A percentile compares a stretch with the other conserved stretches of the same genome.
These are phyloP conservation scores for Heliamphora exappendiculata DNA, from an alignment of 148 eudicot genomes.

Conservation along the genomic window DNA sequence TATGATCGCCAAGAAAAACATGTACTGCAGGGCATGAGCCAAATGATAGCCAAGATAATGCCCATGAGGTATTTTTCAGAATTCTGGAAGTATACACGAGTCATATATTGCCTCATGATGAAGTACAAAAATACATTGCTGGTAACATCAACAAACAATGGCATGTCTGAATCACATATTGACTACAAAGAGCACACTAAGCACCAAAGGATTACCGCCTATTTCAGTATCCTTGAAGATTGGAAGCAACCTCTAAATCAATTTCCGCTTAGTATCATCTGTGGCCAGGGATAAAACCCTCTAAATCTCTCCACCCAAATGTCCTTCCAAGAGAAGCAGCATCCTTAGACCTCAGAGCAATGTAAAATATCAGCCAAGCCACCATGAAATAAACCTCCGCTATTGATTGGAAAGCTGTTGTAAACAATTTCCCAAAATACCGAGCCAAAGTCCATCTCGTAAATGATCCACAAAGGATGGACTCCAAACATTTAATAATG, in stretches of 20 bases:
- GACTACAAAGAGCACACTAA: constrained; percentile 19
- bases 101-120: constrained; percentile 25
- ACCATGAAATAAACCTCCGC: constrained; percentile 88
- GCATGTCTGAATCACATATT: constrained; percentile 26
- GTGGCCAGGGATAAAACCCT: constrained; percentile 51
- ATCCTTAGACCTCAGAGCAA: constrained; percentile 57
- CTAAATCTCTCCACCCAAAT: constrained; percentile 78
- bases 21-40: background rate
- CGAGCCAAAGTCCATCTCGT: constrained; percentile 50
- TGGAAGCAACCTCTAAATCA: constrained; percentile 15
- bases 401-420: constrained; percentile 47
- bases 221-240: constrained; percentile 15
- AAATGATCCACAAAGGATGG: constrained; percentile 62
- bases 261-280: constrained; percentile 26
- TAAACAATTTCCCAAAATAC: constrained; percentile 43
- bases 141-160: constrained; percentile 23
- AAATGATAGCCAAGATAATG: constrained; percentile 4
- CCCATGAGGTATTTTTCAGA: constrained; percentile 20
- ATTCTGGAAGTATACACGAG: constrained; percentile 30
- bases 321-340: constrained; percentile 61
- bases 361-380: constrained; percentile 73
- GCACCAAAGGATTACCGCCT: constrained; percentile 25
- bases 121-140: constrained; percentile 28
- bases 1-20: background rate
- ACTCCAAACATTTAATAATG: constrained; percentile 65